phyloP scores from a whole-genome alignment of 495 filamentous ascomycete species.

The Daldinia loculata region DNA sequence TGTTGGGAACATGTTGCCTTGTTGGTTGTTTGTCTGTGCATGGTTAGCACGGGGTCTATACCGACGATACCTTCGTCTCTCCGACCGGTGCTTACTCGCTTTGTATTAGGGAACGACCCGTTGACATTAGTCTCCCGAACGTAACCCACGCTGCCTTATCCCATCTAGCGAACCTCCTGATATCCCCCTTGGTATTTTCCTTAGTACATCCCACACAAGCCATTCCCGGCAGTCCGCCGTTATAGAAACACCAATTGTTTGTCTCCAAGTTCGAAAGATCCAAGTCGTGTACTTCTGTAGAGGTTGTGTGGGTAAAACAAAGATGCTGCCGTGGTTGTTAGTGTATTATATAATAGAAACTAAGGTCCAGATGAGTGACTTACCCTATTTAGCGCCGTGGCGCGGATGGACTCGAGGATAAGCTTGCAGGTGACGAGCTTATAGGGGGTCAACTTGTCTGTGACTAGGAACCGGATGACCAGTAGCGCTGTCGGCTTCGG shows the following conservation, averaged over 20 bases:
- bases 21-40: too few relatives aligned
- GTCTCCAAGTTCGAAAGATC: neutral
- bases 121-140: neutral
- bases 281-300: neutral
- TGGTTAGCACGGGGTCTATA: too few relatives aligned
- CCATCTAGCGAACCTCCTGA: neutral
- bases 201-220: neutral
- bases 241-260: neutral
- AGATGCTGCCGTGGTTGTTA: neutral
- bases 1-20: too few relatives aligned
- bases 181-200: neutral
- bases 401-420: too few relatives aligned
- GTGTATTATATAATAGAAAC: neutral
- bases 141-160: neutral
- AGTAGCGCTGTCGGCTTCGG: too few relatives aligned
- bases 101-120: neutral
- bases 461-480: too few relatives aligned
- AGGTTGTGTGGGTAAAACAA: neutral
- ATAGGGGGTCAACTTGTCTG: too few relatives aligned
- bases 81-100: neutral
- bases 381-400: neutral
- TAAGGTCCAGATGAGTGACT: neutral
- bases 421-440: too few relatives aligned
- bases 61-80: neutral
- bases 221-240: neutral